A percentile compares a stretch with the other conserved stretches of the same genome.
These are phyloP conservation scores for Adansonia grandidieri DNA, from an alignment of 441 rosid genomes.

Conservation along the genomic window DNA sequence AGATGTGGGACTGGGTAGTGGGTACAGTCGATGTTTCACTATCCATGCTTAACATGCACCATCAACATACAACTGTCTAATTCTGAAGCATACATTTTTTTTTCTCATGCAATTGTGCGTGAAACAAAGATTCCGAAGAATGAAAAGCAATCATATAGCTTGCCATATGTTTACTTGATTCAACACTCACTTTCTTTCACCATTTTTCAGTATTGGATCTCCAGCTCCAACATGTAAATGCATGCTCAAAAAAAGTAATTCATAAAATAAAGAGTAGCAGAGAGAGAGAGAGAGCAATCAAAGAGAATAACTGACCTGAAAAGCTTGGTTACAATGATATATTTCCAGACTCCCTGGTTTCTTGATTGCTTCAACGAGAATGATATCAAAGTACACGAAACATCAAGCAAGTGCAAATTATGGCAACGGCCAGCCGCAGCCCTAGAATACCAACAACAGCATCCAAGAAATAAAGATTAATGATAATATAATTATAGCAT, in stretches of 20 bases:
- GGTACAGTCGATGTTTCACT: neutral
- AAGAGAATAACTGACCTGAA: constrained; percentile 27
- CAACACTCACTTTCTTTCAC: constrained; percentile 7
- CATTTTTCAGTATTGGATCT: constrained; percentile 6
- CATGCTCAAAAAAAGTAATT: neutral
- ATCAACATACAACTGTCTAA: neutral
- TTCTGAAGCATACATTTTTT: neutral
- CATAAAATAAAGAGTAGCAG: neutral
- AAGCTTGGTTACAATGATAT: constrained; percentile 9
- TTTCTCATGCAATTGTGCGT: neutral
- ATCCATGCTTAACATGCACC: constrained; percentile 9
- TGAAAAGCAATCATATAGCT: neutral
- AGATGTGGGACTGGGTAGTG: neutral
- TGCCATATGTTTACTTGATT: neutral
- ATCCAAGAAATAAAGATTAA: neutral
- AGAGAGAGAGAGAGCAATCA: neutral
- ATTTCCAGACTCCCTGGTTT: neutral
- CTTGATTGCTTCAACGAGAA: neutral
- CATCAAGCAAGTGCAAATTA: neutral
- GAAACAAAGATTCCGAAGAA: neutral
- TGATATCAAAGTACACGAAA: neutral
- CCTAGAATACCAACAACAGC: neutral
- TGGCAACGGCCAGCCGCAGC: neutral
- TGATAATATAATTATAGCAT: neutral
- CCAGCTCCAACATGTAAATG: neutral